Evolutionary conservation across 1,139 yeast species (phyloP).

Genomic region (Magnusiomyces sp.): DNA sequence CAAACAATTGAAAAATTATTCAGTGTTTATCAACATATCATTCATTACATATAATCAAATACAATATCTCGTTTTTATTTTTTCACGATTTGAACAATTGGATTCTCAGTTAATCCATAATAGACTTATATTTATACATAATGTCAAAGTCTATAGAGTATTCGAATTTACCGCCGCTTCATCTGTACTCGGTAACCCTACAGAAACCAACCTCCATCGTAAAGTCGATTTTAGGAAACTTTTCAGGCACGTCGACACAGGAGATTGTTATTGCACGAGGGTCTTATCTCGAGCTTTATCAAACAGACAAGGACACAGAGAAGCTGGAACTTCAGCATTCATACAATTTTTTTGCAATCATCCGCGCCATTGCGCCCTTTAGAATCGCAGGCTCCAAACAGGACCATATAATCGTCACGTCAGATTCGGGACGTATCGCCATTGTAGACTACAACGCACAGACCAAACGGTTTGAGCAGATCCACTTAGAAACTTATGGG

Average conservation of each 20-base stretch:
- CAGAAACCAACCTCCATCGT: conserved; percentile 47
- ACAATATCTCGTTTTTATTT: no score
- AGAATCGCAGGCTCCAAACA: conserved; percentile 44
- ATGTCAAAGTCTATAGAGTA: no score
- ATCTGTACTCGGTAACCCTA: conserved; percentile 61
- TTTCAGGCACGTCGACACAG: conserved; percentile 53
- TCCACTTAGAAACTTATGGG: conserved; percentile 59
- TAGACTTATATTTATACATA: no score
- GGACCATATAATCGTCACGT: conserved; percentile 58
- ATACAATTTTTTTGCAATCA: conserved; percentile 50
- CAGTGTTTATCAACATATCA: no score
- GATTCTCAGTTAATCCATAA: neutral
- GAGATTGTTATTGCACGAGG: conserved; percentile 55
- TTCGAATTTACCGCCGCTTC: conserved; percentile 27
- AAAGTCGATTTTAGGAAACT: conserved; percentile 57
- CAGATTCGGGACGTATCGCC: conserved; percentile 73
- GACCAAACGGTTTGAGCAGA: conserved; percentile 38
- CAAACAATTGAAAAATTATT: no score
- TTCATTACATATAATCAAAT: no score
- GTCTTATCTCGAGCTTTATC: conserved; percentile 45
- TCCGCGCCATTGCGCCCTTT: conserved; percentile 47
- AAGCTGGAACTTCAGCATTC: conserved; percentile 38
- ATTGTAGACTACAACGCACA: conserved; percentile 44
- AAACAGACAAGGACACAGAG: conserved; percentile 49
- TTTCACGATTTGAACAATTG: no score